These are phyloP conservation scores for Teunomyces tritomae DNA, from an alignment of 805 yeast genomes.

Conservation along the genomic window DNA sequence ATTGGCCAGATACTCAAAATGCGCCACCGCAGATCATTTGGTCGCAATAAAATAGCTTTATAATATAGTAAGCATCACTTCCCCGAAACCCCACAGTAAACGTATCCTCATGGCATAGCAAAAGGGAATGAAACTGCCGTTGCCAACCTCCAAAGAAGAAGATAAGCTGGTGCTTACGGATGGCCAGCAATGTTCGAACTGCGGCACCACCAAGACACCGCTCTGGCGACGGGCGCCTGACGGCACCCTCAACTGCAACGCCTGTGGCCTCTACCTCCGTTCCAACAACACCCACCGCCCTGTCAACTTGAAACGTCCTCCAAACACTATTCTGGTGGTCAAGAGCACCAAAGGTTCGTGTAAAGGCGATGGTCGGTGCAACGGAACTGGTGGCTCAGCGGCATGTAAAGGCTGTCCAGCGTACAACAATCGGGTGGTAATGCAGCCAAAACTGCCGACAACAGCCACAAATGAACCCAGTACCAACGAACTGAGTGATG, in stretches of 20 bases:
- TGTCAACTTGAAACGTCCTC: constrained; percentile 58
- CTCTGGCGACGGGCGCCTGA: constrained; percentile 59
- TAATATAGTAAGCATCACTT: background rate
- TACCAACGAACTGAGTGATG: constrained; percentile 2
- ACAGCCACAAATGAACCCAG: background rate
- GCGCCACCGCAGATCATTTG: background rate
- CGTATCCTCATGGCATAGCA: background rate
- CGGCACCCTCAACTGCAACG: constrained; percentile 56
- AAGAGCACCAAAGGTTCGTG: constrained; percentile 55
- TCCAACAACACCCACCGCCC: constrained; percentile 67
- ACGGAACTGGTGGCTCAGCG: constrained; percentile 81
- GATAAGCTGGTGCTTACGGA: constrained; percentile 8
- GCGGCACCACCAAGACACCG: constrained; percentile 56
- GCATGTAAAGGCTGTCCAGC: constrained; percentile 87
- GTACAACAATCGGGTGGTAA: constrained; percentile 63
- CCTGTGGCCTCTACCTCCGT: constrained; percentile 57
- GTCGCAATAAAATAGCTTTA: background rate
- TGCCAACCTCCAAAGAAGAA: background rate
- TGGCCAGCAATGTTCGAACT: constrained; percentile 52
- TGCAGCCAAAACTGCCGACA: constrained; percentile 17
- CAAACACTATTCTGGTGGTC: constrained; percentile 45
- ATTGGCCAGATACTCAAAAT: background rate
- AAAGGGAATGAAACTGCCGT: constrained; percentile 1
- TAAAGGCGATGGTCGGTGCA: constrained; percentile 75
- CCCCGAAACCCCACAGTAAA: background rate